Conservation (phyloP, 768 basidiomycete species). For the Tulasnella sp. region DNA sequence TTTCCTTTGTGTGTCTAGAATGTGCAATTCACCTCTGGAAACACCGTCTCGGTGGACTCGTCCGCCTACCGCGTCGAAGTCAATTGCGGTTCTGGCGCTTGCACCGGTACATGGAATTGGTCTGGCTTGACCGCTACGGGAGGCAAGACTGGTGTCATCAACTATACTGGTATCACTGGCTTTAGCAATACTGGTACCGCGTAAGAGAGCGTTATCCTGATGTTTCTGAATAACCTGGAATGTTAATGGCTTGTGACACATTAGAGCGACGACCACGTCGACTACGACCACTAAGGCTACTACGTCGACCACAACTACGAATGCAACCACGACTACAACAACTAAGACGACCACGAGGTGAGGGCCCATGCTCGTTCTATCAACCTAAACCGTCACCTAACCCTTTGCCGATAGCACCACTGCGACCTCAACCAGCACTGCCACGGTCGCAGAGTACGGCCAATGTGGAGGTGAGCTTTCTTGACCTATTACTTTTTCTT, state of each 20-base stretch:
- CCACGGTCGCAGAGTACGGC: constrained; percentile 1
- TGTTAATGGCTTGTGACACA: no score
- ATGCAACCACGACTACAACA: neutral
- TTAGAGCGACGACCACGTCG: no score
- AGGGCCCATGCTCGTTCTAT: neutral
- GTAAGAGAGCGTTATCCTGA: no score
- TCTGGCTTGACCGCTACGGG: constrained; percentile 36
- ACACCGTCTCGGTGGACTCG: constrained; percentile 34
- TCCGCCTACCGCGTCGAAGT: constrained; percentile 40
- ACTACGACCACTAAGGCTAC: neutral
- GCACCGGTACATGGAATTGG: constrained; percentile 47
- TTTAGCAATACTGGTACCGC: no score
- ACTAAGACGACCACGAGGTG: neutral
- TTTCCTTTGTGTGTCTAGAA: neutral
- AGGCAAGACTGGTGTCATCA: constrained; percentile 32
- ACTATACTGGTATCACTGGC: constrained; percentile 23
- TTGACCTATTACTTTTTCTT: no score
- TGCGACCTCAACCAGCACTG: neutral
- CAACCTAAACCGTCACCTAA: neutral
- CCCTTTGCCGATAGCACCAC: neutral
- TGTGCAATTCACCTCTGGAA: constrained; percentile 26
- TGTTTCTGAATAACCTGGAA: no score
- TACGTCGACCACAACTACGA: constrained; percentile 1
- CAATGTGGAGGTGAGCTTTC: constrained; percentile 2
- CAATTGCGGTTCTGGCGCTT: constrained; percentile 45